Percentiles rank a stretch among this genome's conserved stretches.
These are phyloP conservation scores for Nakataea oryzae DNA, from an alignment of 2,329 filamentous ascomycete species.

Conservation along the genomic window DNA sequence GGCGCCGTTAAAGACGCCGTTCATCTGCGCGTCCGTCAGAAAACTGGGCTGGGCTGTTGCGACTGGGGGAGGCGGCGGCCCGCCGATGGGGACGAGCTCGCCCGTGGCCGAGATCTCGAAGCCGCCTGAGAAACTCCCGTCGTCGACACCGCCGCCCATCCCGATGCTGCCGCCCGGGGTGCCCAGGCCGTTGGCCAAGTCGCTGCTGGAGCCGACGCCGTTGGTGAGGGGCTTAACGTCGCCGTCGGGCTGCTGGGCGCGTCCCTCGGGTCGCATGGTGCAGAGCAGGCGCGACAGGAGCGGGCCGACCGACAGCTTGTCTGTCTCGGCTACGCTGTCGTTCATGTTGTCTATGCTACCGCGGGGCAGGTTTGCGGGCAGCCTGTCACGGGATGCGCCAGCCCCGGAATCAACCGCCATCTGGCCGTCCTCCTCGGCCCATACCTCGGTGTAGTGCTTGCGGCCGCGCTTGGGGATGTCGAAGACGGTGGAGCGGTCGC, in stretches of 20 bases:
- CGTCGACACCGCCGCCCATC: slow-evolving; percentile 34
- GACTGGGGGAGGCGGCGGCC: slow-evolving; percentile 1
- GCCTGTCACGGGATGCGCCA: slow-evolving; percentile 46
- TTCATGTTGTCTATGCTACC: slow-evolving; percentile 80
- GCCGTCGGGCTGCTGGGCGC: slow-evolving; percentile 26
- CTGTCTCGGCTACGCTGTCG: slow-evolving; percentile 78
- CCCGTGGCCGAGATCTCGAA: slow-evolving; percentile 1
- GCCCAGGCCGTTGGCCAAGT: slow-evolving; percentile 20
- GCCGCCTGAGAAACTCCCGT: neutral
- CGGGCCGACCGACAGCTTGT: slow-evolving; percentile 80
- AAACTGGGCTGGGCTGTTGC: neutral
- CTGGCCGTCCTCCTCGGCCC: slow-evolving; percentile 85
- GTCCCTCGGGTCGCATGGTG: slow-evolving; percentile 68
- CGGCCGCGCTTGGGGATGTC: slow-evolving; percentile 77
- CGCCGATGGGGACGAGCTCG: slow-evolving; percentile 3
- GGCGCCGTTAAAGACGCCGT: neutral
- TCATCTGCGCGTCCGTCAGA: neutral
- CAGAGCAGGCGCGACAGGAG: slow-evolving; percentile 73
- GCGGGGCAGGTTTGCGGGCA: slow-evolving; percentile 70
- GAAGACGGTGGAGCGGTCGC: slow-evolving; percentile 75
- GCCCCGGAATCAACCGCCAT: slow-evolving; percentile 58
- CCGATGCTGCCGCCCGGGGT: slow-evolving; percentile 40
- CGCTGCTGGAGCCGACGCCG: slow-evolving; percentile 36
- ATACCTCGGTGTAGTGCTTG: slow-evolving; percentile 78
- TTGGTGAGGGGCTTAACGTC: slow-evolving; percentile 40